These are phyloP conservation scores for Helotiales sp. DNA, from an alignment of 2,329 filamentous ascomycete species.

Conservation along the genomic window DNA sequence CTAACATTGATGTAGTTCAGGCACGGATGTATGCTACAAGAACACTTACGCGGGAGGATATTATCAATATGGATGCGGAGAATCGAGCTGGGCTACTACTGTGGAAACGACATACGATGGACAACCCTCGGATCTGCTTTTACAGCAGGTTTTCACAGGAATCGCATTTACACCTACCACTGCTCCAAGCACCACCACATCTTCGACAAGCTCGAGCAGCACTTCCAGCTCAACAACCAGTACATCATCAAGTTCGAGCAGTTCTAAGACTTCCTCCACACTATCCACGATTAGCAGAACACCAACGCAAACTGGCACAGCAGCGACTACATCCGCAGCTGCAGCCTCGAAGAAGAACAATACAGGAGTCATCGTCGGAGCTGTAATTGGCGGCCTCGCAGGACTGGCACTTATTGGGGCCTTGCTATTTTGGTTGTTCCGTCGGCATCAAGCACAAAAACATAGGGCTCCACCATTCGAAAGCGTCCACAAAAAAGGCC, in stretches of 20 bases:
- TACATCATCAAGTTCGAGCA: background rate
- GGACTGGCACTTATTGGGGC: conserved; percentile 20
- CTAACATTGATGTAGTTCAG: conserved; percentile 22
- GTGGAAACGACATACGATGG: conserved; percentile 30
- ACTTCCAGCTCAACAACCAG: background rate
- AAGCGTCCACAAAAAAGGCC: background rate
- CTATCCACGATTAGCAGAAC: conserved; percentile 5
- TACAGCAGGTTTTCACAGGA: conserved; percentile 32
- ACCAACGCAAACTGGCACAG: conserved; percentile 2
- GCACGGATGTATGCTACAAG: conserved; percentile 27
- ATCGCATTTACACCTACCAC: conserved; percentile 24
- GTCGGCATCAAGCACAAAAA: conserved; percentile 15
- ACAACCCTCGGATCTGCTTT: conserved; percentile 26
- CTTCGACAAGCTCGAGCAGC: conserved; percentile 5
- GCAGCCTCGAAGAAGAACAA: conserved; percentile 9
- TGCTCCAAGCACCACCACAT: background rate
- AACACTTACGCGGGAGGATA: conserved; percentile 32
- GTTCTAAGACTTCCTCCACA: background rate
- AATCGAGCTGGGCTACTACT: conserved; percentile 23
- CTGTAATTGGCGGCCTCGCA: conserved; percentile 23
- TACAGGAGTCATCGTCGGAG: conserved; percentile 24
- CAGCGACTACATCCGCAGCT: background rate
- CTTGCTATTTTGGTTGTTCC: conserved; percentile 19
- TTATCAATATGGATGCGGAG: conserved; percentile 31
- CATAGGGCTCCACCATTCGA: conserved; percentile 12